Percentiles rank a stretch among this genome's conserved stretches.
Conservation (phyloP, 805 yeast species). For the Kodamaea jinghongensis region DNA sequence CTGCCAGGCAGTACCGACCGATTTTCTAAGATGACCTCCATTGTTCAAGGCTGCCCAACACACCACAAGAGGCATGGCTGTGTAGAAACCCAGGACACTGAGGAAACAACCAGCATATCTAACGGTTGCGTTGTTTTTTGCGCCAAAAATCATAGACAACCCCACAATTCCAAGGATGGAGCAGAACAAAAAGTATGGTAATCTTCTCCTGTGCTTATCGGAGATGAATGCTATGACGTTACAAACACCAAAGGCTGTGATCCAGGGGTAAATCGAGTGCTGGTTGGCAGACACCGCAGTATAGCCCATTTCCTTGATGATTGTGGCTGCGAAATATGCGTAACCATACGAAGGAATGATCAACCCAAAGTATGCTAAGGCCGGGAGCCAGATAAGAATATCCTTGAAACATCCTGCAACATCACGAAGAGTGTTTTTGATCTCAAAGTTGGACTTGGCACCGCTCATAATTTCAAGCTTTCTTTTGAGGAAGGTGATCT, state of each 20-base stretch:
- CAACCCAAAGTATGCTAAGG: slow-evolving; percentile 60
- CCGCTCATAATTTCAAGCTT: slow-evolving; percentile 55
- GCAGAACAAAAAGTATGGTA: slow-evolving; percentile 43
- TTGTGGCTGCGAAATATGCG: slow-evolving; percentile 70
- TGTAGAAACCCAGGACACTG: slow-evolving; percentile 54
- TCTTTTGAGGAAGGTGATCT: slow-evolving; percentile 52
- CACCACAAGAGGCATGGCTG: slow-evolving; percentile 65
- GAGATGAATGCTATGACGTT: slow-evolving; percentile 53
- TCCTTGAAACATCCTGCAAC: slow-evolving; percentile 54
- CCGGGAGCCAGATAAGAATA: slow-evolving; percentile 54
- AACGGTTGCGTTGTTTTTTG: slow-evolving; percentile 30
- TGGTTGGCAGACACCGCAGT: slow-evolving; percentile 73
- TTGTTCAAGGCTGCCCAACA: slow-evolving; percentile 66
- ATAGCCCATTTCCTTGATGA: slow-evolving; percentile 59
- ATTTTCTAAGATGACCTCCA: slow-evolving; percentile 60
- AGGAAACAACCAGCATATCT: slow-evolving; percentile 67
- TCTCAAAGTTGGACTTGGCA: slow-evolving; percentile 47
- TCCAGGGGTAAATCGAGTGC: slow-evolving; percentile 85
- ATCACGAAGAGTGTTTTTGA: slow-evolving; percentile 45
- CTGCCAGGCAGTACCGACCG: slow-evolving; percentile 57
- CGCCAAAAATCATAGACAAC: slow-evolving; percentile 52
- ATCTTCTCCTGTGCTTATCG: slow-evolving; percentile 51
- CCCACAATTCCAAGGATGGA: slow-evolving; percentile 46
- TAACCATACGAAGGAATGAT: slow-evolving; percentile 75
- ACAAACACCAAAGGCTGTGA: slow-evolving; percentile 66